Conservation (phyloP, 2,329 filamentous ascomycete genomes). For the Graphium sp. region DNA sequence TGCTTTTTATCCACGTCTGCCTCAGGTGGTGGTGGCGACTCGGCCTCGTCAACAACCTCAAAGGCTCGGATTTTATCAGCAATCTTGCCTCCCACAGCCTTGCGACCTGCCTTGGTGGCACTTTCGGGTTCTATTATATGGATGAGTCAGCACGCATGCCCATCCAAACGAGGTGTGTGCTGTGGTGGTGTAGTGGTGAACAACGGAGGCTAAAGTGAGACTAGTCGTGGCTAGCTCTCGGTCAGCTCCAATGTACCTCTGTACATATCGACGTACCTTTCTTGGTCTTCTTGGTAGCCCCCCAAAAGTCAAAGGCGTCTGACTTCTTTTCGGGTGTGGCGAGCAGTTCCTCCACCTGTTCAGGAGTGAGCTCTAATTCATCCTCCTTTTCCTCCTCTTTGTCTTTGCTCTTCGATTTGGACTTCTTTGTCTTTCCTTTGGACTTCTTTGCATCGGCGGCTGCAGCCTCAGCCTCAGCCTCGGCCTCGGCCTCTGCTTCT, state of each 20-base stretch:
- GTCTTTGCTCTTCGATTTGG: conserved; percentile 12
- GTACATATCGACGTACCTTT: conserved; percentile 17
- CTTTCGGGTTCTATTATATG: conserved; percentile 11
- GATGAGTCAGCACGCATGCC: too few relatives aligned
- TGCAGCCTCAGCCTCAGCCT: conserved; percentile 15
- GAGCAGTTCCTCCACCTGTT: conserved; percentile 25
- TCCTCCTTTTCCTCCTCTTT: conserved; percentile 10
- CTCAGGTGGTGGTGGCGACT: conserved; percentile 12
- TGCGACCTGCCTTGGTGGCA: conserved; percentile 19
- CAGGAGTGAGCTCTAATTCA: conserved; percentile 17
- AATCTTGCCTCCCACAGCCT: conserved; percentile 31
- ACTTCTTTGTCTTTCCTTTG: conserved; percentile 4
- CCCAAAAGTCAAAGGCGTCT: conserved; percentile 41
- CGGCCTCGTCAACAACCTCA: conserved; percentile 24
- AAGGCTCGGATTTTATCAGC: conserved; percentile 40
- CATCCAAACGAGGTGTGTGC: too few relatives aligned
- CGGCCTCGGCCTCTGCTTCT: conserved; percentile 17
- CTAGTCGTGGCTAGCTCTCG: background rate
- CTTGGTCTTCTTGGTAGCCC: conserved; percentile 25
- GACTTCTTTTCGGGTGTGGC: conserved; percentile 12
- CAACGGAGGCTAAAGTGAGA: background rate
- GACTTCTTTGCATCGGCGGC: conserved; percentile 18
- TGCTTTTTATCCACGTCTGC: conserved; percentile 7
- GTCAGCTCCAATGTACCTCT: background rate
- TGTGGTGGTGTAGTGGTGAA: too few relatives aligned